Percentiles rank a stretch among this genome's conserved stretches.
phyloP scores from a whole-genome alignment of 2,329 filamentous ascomycete genomes.

The Huntiella bhutanensis region DNA sequence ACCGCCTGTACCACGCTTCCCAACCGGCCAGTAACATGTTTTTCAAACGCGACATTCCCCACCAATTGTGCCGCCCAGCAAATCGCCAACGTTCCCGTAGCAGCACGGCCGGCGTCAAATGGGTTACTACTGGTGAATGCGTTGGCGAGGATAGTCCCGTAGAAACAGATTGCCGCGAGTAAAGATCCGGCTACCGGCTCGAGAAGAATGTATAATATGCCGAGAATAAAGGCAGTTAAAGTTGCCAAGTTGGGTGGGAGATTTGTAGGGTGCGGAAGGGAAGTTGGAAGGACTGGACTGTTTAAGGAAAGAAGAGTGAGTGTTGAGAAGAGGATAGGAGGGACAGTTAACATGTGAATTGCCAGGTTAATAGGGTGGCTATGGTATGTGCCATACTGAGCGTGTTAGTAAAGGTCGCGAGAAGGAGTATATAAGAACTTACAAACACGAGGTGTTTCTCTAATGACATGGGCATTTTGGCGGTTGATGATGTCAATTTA shows the following conservation, averaged over 20 bases:
- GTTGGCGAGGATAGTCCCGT: slow-evolving; percentile 55
- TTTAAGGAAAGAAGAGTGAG: slow-evolving; percentile 49
- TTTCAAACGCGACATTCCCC: slow-evolving; percentile 77
- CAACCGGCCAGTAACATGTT: slow-evolving; percentile 33
- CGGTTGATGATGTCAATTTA: not conserved
- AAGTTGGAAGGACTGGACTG: slow-evolving; percentile 44
- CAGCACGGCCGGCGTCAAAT: slow-evolving; percentile 31
- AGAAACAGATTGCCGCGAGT: slow-evolving; percentile 58
- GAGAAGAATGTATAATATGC: slow-evolving; percentile 69
- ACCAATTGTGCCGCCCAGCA: slow-evolving; percentile 83
- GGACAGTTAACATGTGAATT: slow-evolving; percentile 67
- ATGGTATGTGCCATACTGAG: slow-evolving; percentile 68
- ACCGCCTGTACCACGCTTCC: slow-evolving; percentile 86
- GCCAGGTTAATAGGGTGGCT: slow-evolving; percentile 56
- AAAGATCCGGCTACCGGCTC: slow-evolving; percentile 79
- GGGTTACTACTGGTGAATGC: slow-evolving; percentile 44
- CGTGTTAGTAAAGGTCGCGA: not conserved
- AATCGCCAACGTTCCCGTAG: slow-evolving; percentile 48
- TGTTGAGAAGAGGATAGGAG: slow-evolving; percentile 50
- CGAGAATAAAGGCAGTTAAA: slow-evolving; percentile 47
- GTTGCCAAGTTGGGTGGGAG: slow-evolving; percentile 48
- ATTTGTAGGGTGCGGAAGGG: slow-evolving; percentile 43
- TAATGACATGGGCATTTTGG: slow-evolving; percentile 49
- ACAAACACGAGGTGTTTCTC: slow-evolving; percentile 72
- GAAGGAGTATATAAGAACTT: slow-evolving; percentile 20